Evolutionary conservation across 2,329 filamentous ascomycete genomes (phyloP), one percentile per base, ranked within the genome.

Genomic region (Chrysoporthe deuterocubensis): DNA sequence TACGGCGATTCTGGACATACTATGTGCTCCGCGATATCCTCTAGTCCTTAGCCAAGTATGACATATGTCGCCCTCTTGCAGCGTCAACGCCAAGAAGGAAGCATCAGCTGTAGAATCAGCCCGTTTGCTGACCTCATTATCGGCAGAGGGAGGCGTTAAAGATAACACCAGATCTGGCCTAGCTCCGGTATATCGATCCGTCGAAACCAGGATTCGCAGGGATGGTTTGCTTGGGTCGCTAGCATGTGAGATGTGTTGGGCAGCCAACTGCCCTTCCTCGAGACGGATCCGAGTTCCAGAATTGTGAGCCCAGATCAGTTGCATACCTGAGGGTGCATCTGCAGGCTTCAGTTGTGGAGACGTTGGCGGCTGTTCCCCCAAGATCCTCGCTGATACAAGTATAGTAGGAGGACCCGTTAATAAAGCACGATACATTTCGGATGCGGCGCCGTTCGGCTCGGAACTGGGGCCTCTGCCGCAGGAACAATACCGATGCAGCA

Each of bases 101-200:
- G 48, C 34, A 63, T 54, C 5, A 34, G 21, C 42, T 56, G 62
- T 37, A 64, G 32, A 42, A 67, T 68, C 59, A 70, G 63, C 60
- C 46, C 52, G 43, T 63, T 62, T 44, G 16, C 54, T 46, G 37
- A 61, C 62, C 58, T 70, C 52, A 37, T 59, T 63, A 8, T 34
- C 54, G 68, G 62, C 66, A 62, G 68, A 59, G 62, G 13, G 50
- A 54, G 13, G 63, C n/a, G 52, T 58, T 48, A 52, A 61, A 50
- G 48, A 63, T 32, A 34, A 44, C 62, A 42, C 68, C 63, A 32
- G 14, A 52, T 70, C 61, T 14, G 59, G 66, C 52, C 43, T 70
- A 70, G 68, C 44, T 42, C 66, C 66, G 68, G 68, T 61, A 65
- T 59, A 65, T 60, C 66, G 68, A 58, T 59, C 68, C 68, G 66